Base-by-base conservation (phyloP, 2,329 filamentous ascomycete genomes). In the Trichoderma atrobrunneum region DNA sequence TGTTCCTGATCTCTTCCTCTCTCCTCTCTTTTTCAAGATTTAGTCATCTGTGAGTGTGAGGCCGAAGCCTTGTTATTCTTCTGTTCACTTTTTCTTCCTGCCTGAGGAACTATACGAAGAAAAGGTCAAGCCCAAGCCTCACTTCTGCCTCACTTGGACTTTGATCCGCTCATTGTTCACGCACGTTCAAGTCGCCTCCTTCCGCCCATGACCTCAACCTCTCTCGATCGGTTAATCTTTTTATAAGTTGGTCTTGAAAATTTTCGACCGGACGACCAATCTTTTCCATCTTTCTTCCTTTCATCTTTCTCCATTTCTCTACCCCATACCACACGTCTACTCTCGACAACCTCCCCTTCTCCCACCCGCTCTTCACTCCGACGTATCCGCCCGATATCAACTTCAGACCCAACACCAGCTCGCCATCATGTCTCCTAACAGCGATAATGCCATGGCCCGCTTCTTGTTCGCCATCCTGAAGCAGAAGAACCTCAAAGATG, bases 401-500 rank as follows among this genome's bases (percentile, higher is more conserved):
- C 36, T 39, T 39, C 57, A 39, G 30, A 70, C 7, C 32, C 48
- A 24, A 66, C 70, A 65, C 56, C 24, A 65, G 26, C 54, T 54
- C 70, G 60, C 56, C 66, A 81, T 73, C 79, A 88, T 89, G 87
- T 82, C 87, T 74, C 81, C 85, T 78, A 87, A 85, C 80, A 84
- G 85, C 75, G 87, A 90, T 77, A 88, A 86, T 77, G 82, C 84
- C 70, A 88, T 88, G 83, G 85, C 86, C 73, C 83, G 87, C 69
- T 88, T 90, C 71, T 84, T 90, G 72, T 88, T 88, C 76, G 88
- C 87, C 48, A 89, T 90, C 72, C 76, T 90, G 72, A 85, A 85
- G 78, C 88, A 90, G 80, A 89, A 88, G 80, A 86, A 84, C 72
- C 84, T 89, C 67, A 89, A 88, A 77, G 87, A 89, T 80, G 88